Base-by-base conservation (phyloP, 2,329 filamentous ascomycete species). In the Xylariaceae sp. region DNA sequence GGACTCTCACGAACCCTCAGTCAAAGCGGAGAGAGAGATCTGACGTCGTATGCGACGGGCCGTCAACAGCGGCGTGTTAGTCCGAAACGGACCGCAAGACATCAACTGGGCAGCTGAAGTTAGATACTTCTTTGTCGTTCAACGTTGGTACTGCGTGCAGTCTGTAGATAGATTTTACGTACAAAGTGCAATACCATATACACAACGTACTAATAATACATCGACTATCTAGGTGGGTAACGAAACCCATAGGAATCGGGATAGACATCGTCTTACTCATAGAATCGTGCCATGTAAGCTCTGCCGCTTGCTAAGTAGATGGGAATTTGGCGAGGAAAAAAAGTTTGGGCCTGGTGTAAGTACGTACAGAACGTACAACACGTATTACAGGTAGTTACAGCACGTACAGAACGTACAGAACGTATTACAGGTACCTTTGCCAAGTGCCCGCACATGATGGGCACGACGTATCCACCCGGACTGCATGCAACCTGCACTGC, bases 401-500 rank as follows among this genome's bases (percentile, higher is more conserved):
- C 34, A 32, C 19, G 19, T 19, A 19, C 31, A 19, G 19, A 19
- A 19, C 19, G 31, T 32, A 32, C n/a, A 41, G 42, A 39, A n/a
- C 3, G 12, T 31, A 39, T 29, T 19, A 19, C 45, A 32, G 30
- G 32, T 11, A 37, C 35, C 35, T 9, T 7, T 37, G 35, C 35
- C 34, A 32, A 19, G 19, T 19, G 19, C 31, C 26, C 26, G 30
- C 51, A 51, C 37, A 29, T 40, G 19, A 19, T 19, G 12, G 26
- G 47, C 47, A 46, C 45, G 26, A 47, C 53, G 46, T 59, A 55
- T 50, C 51, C 57, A 55, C 55, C 55, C 46, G 52, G 54, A 55
- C 52, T 55, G 52, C 57, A 59, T 56, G 54, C 50, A 51, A 53
- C 34, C 54, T 57, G 57, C 57, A 50, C 45, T 56, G 51, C 53